Percentiles rank a stretch among this genome's conserved stretches.
These are phyloP conservation scores for Tricholomella constricta DNA, from an alignment of 768 basidiomycete species.

Conservation along the genomic window DNA sequence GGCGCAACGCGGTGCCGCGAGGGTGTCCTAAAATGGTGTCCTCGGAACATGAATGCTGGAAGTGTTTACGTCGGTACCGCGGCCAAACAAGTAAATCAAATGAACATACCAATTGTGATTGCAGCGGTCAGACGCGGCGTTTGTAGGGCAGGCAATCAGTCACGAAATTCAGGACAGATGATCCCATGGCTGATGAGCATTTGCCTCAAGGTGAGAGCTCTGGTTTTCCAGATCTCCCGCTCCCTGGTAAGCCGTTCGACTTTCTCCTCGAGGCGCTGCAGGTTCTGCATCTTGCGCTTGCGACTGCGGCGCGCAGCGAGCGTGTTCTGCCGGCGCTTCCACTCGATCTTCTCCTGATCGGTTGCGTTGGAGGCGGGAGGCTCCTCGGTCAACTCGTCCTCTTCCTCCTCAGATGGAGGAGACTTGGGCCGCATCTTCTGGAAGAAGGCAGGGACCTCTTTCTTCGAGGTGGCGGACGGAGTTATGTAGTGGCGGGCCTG, in stretches of 20 bases:
- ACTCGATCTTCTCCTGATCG: constrained; percentile 68
- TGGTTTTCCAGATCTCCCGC: constrained; percentile 63
- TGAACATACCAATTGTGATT: constrained; percentile 10
- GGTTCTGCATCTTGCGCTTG: constrained; percentile 71
- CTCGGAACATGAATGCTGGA: constrained; percentile 9
- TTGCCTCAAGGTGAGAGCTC: constrained; percentile 51
- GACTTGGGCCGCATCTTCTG: constrained; percentile 50
- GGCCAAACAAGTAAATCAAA: not conserved
- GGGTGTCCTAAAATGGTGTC: constrained; percentile 14
- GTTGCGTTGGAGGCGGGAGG: constrained; percentile 42
- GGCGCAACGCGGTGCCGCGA: constrained; percentile 1
- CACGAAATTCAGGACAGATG: constrained; percentile 52
- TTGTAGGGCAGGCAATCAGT: constrained; percentile 17
- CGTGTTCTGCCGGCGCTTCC: constrained; percentile 83
- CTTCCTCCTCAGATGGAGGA: constrained; percentile 52
- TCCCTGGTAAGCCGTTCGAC: constrained; percentile 56
- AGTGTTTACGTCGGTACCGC: constrained; percentile 4
- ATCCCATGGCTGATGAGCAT: constrained; percentile 60
- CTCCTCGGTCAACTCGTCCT: constrained; percentile 49
- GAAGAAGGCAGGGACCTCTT: constrained; percentile 75
- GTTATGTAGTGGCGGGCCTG: constrained; percentile 74
- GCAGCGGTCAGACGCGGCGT: not conserved
- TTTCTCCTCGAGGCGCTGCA: constrained; percentile 61
- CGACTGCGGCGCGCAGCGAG: constrained; percentile 81
- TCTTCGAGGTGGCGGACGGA: constrained; percentile 76